Evolutionary conservation across 768 basidiomycete genomes (phyloP).

Genomic region (Lactifluus hygrophoroides): DNA sequence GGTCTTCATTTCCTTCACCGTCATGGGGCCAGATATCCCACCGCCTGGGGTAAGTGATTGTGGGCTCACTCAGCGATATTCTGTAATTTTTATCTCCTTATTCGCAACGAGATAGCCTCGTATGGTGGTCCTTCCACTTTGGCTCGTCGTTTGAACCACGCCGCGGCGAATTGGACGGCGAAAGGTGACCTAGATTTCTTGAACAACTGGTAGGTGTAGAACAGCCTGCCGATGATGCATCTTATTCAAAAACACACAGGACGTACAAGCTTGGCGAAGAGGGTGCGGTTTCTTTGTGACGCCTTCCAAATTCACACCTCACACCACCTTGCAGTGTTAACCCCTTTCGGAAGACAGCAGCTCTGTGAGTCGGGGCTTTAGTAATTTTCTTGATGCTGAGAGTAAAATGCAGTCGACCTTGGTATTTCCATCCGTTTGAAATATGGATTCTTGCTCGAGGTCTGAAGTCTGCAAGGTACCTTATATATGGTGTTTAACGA

Average conservation of each 20-base stretch:
- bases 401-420: slow-evolving; percentile 29
- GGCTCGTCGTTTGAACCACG: slow-evolving; percentile 44
- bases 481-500: slow-evolving; percentile 25
- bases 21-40: slow-evolving; percentile 70
- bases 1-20: slow-evolving; percentile 75
- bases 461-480: neutral
- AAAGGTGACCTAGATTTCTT: slow-evolving; percentile 63
- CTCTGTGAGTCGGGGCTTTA: slow-evolving; percentile 46
- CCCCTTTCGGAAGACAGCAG: slow-evolving; percentile 87
- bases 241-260: slow-evolving; percentile 35
- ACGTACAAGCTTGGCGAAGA: slow-evolving; percentile 88
- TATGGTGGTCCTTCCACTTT: slow-evolving; percentile 59
- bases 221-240: neutral
- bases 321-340: slow-evolving; percentile 46
- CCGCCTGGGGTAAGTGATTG: slow-evolving; percentile 52
- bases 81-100: neutral
- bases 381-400: neutral
- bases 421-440: slow-evolving; percentile 37
- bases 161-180: slow-evolving; percentile 52
- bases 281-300: slow-evolving; percentile 31
- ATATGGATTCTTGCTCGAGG: slow-evolving; percentile 36
- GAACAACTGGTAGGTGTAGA: slow-evolving; percentile 60
- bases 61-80: neutral
- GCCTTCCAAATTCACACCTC: neutral
- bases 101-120: slow-evolving; percentile 30